Evolutionary conservation across 331 rosid species (phyloP).

Genomic region (Prunus yedoensis): DNA sequence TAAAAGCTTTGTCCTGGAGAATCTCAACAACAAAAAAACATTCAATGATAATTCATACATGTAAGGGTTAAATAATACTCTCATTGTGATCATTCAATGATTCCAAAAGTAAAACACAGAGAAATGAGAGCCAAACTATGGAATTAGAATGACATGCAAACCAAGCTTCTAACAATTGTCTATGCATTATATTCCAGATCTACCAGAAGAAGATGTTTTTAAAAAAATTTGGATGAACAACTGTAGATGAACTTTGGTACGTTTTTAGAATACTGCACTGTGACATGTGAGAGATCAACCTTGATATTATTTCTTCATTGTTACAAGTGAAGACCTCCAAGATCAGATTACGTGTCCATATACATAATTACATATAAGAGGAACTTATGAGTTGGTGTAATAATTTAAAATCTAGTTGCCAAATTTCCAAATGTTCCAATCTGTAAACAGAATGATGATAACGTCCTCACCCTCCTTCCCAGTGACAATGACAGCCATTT

Average conservation of each 20-base stretch:
- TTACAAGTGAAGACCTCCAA: background rate
- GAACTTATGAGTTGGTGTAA: background rate
- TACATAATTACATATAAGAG: background rate
- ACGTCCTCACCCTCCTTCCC: conserved; percentile 70
- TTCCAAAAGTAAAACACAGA: background rate
- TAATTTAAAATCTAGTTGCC: background rate
- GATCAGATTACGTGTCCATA: background rate
- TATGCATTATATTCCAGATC: background rate
- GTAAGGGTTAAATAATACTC: background rate
- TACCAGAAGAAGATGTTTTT: background rate
- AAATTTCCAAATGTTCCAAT: background rate
- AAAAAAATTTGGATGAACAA: background rate
- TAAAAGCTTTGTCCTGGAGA: conserved; percentile 82
- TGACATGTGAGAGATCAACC: background rate
- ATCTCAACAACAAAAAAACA: conserved; percentile 4
- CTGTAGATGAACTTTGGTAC: background rate
- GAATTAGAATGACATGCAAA: background rate
- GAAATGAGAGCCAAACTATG: background rate
- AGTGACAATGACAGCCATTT: conserved; percentile 86
- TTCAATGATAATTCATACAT: background rate
- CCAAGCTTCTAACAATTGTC: background rate
- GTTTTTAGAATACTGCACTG: background rate
- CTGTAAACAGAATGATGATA: background rate
- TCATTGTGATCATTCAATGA: background rate
- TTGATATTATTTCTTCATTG: background rate